Base-by-base conservation (phyloP, 441 rosid genomes). In the Iberis amara region DNA sequence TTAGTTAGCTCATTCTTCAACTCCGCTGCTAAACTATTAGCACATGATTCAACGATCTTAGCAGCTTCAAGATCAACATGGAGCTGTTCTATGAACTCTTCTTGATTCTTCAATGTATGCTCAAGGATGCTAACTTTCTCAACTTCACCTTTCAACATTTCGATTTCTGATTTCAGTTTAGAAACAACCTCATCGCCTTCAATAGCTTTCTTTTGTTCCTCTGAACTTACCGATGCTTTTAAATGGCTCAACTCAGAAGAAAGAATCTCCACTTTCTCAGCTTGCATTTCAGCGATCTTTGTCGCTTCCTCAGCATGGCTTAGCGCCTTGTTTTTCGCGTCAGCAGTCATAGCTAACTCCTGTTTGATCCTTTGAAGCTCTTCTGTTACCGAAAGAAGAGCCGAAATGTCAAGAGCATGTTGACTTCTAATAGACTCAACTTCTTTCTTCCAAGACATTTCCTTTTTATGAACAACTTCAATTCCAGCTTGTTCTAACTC, bases 291-390 rank as follows among this genome's bases (percentile, higher is more conserved):
- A 31, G 96, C 95, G 13, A 85, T 83, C 78, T 81, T 90, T 6
- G 95, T 79, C 0, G 95, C 98, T 47, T 90, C 86, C 59, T 90
- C 92, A 4, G 96, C 95, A 63, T 85, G 95, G 66, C 67, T 76
- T 52, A 90, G 61, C 8, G 98, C 98, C 67, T 85, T 86, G 57
- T 85, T 75, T 74, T 90, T 90, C 3, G 92, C 85, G 40, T 87
- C 98, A 12, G 71, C 71, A 12, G 82, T 79, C 96, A 78, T 81
- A 69, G 78, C 79, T 47, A 87, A 55, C 54, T 90, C 98, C 43
- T 85, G 96, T 68, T 77, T 83, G 55, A 77, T 49, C 66, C 62
- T 78, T 24, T 81, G 86, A 40, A 85, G 85, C 73, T 90, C 98
- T 68, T 83, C 78, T 0, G 85, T 77, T 48, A 92, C 66, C 36